These are phyloP conservation scores for Phlyctochytrium planicorne DNA, from an alignment of 192 early-diverging fungal genomes.

Conservation along the genomic window DNA sequence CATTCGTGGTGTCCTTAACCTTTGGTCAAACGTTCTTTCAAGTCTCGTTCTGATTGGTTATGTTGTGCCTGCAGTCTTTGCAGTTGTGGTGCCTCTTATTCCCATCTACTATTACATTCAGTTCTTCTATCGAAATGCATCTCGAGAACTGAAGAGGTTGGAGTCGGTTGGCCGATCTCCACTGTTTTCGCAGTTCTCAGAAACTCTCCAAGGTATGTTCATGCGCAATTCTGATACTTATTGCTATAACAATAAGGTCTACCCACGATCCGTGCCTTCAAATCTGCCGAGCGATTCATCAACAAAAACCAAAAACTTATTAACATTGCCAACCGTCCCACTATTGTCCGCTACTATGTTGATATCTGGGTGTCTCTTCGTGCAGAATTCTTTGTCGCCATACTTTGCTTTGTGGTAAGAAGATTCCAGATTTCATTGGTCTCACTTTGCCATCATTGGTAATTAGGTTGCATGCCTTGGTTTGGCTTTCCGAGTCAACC, in stretches of 20 bases:
- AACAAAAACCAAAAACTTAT: conserved; percentile 5
- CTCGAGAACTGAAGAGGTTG: conserved; percentile 57
- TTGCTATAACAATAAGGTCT: conserved; percentile 67
- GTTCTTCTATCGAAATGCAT: conserved; percentile 31
- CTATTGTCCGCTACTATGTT: conserved; percentile 7
- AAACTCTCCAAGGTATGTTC: conserved; percentile 21
- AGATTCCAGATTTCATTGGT: no score
- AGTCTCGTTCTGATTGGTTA: background rate
- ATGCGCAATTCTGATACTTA: no score
- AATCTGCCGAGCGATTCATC: conserved; percentile 25
- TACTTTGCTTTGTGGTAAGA: conserved; percentile 21
- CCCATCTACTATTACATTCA: background rate
- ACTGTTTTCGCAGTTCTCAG: conserved; percentile 36
- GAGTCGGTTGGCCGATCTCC: conserved; percentile 72
- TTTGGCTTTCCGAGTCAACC: no score
- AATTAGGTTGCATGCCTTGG: no score
- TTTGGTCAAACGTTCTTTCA: no score
- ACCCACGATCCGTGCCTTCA: conserved; percentile 68
- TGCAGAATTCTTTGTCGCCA: conserved; percentile 7
- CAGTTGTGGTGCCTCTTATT: background rate
- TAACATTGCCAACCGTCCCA: conserved; percentile 12
- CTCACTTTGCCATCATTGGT: no score
- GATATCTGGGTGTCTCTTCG: conserved; percentile 18
- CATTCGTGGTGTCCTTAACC: no score
- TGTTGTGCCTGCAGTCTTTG: background rate